Evolutionary conservation across 1,139 yeast species (phyloP).

Genomic region (Pichia cactophila): DNA sequence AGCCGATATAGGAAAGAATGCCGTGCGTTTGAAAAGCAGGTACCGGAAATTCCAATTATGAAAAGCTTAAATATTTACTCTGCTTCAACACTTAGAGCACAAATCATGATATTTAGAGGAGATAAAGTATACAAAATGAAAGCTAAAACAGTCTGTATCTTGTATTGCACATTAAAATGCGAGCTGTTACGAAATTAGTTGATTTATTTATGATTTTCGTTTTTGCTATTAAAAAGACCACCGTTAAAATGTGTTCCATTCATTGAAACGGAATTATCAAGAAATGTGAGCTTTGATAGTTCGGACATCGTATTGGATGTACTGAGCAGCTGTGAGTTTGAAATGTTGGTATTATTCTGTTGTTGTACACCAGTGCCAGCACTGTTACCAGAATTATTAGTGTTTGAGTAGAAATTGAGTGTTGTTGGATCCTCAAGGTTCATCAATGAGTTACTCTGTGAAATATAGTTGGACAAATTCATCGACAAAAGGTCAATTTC

Average conservation of each 20-base stretch:
- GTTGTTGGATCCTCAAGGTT: not conserved
- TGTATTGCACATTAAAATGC: too few species aligned
- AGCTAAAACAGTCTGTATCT: too few species aligned
- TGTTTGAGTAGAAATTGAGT: not conserved
- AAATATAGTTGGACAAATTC: not conserved
- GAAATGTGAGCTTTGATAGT: not conserved
- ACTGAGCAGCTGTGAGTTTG: not conserved
- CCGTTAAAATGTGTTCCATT: not conserved
- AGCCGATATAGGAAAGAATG: not conserved
- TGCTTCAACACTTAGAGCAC: too few species aligned
- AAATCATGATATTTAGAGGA: too few species aligned
- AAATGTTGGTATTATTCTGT: not conserved
- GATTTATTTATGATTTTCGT: not conserved
- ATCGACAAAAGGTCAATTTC: conserved; percentile 19
- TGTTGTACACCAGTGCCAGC: not conserved
- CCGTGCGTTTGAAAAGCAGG: not conserved
- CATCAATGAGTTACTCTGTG: not conserved
- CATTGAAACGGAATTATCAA: not conserved
- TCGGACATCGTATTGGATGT: not conserved
- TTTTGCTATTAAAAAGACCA: not conserved
- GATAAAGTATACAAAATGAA: not conserved
- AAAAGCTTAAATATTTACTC: too few species aligned
- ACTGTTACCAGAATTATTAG: not conserved
- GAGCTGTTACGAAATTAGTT: too few species aligned
- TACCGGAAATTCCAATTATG: not conserved